Percentiles rank a stretch among this genome's conserved stretches.
phyloP scores from a whole-genome alignment of 164 flowering plant species.

The Macadamia tetraphylla region DNA sequence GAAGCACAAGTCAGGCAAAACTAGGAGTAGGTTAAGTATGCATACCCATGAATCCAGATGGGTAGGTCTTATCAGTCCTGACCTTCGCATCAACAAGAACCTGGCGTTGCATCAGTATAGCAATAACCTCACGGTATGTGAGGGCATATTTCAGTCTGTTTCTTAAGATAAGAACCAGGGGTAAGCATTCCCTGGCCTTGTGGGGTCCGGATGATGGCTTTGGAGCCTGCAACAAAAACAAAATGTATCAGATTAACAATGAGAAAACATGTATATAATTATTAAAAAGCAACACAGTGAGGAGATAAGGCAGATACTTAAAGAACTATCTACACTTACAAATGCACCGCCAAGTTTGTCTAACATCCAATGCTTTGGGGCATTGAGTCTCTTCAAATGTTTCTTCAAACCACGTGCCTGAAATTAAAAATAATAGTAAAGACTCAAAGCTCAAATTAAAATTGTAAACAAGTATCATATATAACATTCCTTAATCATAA shows the following conservation, averaged over 20 bases:
- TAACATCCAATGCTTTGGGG: constrained; percentile 69
- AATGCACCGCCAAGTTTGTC: constrained; percentile 71
- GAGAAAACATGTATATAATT: background rate
- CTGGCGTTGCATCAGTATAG: constrained; percentile 59
- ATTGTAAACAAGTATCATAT: no score
- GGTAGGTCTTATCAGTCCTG: constrained; percentile 61
- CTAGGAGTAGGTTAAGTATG: background rate
- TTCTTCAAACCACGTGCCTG: constrained; percentile 69
- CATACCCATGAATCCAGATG: constrained; percentile 65
- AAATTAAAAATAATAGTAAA: background rate
- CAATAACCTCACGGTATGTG: constrained; percentile 49
- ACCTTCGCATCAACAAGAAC: constrained; percentile 56
- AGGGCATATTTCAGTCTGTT: constrained; percentile 59
- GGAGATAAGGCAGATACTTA: background rate
- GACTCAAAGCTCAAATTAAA: no score
- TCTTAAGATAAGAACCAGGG: constrained; percentile 45
- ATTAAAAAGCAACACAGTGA: background rate
- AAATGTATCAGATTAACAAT: background rate
- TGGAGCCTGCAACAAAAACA: constrained; percentile 36
- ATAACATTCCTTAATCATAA: no score
- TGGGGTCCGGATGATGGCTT: constrained; percentile 73
- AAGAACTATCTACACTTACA: constrained; percentile 26
- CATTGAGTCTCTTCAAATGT: constrained; percentile 75
- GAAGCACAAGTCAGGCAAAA: background rate
- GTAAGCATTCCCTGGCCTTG: constrained; percentile 60